Conservation (phyloP, 176 grass and related monocot genomes). For the maize (Zea mays) region DNA sequence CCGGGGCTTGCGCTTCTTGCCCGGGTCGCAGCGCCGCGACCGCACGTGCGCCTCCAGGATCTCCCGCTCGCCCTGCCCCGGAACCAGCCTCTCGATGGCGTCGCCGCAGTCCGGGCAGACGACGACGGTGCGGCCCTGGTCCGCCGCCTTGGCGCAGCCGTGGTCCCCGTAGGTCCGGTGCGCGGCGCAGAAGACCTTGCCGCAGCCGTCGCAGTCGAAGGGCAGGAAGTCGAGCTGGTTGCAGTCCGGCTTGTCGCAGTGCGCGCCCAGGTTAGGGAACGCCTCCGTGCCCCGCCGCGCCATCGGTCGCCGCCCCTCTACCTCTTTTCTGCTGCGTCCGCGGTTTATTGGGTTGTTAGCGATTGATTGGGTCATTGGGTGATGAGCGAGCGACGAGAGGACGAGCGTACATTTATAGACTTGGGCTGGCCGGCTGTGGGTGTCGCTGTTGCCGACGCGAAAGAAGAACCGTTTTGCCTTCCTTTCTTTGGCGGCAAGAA, state of each 20-base stretch:
- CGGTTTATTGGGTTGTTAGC: too few relatives aligned
- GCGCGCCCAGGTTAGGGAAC: constrained; percentile 74
- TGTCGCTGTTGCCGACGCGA: constrained; percentile 1
- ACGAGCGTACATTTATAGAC: not conserved
- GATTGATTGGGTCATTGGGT: not conserved
- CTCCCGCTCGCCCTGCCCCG: constrained; percentile 32
- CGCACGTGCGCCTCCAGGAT: constrained; percentile 44
- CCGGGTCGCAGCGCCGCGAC: constrained; percentile 63
- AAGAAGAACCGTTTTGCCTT: not conserved
- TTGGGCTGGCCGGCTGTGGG: not conserved
- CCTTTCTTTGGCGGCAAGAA: constrained; percentile 27
- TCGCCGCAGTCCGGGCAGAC: constrained; percentile 70
- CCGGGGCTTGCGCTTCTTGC: constrained; percentile 57
- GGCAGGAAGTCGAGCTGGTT: constrained; percentile 92
- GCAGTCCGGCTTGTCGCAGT: constrained; percentile 75
- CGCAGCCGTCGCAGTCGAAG: constrained; percentile 74
- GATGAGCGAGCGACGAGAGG: not conserved
- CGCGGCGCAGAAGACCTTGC: constrained; percentile 58
- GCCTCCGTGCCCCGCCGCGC: constrained; percentile 65
- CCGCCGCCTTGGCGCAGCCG: constrained; percentile 57
- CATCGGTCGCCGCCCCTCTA: not conserved
- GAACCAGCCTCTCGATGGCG: constrained; percentile 54
- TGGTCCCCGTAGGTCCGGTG: constrained; percentile 61
- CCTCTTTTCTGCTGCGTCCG: too few relatives aligned
- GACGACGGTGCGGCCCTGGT: constrained; percentile 64